These are phyloP conservation scores for Cystobasidium pallidum DNA, from an alignment of 1,284 basidiomycete species.

Conservation along the genomic window DNA sequence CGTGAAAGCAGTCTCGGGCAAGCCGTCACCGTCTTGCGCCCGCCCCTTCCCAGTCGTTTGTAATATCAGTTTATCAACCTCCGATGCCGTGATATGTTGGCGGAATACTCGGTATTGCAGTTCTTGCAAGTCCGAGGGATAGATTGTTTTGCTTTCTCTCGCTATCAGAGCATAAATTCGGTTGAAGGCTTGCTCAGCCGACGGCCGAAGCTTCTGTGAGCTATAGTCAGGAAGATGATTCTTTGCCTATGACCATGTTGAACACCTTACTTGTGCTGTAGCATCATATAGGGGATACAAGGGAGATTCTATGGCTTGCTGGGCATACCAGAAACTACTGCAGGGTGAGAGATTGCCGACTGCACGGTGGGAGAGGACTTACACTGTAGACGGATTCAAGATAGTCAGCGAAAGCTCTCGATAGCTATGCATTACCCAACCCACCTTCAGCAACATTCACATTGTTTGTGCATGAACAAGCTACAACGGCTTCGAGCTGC, in stretches of 20 bases:
- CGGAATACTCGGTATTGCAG: slow-evolving; percentile 29
- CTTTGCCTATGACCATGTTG: not conserved
- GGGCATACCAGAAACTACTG: slow-evolving; percentile 33
- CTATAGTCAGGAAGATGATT: not conserved
- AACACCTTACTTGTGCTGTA: not conserved
- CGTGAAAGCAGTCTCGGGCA: not conserved
- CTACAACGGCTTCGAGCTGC: slow-evolving; percentile 15
- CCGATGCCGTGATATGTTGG: slow-evolving; percentile 1
- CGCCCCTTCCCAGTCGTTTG: not conserved
- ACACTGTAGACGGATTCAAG: not conserved
- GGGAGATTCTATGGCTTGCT: slow-evolving; percentile 30
- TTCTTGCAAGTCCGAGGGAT: slow-evolving; percentile 13
- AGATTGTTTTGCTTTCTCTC: not conserved
- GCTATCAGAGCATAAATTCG: slow-evolving; percentile 23
- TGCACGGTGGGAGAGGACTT: too few relatives aligned
- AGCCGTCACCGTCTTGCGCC: not conserved
- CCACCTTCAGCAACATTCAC: slow-evolving; percentile 29
- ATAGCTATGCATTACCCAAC: not conserved
- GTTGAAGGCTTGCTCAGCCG: slow-evolving; percentile 12
- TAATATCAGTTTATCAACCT: not conserved
- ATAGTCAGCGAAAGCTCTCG: not conserved
- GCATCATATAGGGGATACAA: slow-evolving; percentile 19
- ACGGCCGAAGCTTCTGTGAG: not conserved
- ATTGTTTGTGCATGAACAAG: slow-evolving; percentile 7
- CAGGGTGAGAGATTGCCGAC: too few relatives aligned